These are phyloP conservation scores for Fagus crenata DNA, from an alignment of 306 rosid species.

Conservation along the genomic window DNA sequence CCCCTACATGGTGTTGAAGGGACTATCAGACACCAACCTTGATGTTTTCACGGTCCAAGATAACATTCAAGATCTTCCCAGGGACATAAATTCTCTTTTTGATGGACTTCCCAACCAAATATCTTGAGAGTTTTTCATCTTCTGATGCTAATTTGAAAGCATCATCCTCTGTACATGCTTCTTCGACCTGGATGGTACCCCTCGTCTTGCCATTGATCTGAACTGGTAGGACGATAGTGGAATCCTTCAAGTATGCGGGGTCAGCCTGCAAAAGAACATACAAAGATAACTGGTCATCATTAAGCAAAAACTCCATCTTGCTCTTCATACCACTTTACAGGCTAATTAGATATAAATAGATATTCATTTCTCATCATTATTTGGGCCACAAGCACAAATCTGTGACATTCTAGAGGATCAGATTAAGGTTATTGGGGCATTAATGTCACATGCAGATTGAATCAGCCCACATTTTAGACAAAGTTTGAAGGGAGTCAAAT, in stretches of 20 bases:
- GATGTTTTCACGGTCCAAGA: slow-evolving; percentile 64
- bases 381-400: not conserved
- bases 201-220: slow-evolving; percentile 96
- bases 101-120: slow-evolving; percentile 58
- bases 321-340: not conserved
- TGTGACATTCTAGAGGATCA: not conserved
- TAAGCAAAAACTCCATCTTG: not conserved
- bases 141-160: slow-evolving; percentile 63
- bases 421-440: no score
- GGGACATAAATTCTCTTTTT: slow-evolving; percentile 81
- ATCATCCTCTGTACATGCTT: slow-evolving; percentile 80
- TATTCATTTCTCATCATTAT: not conserved
- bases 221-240: slow-evolving; percentile 71
- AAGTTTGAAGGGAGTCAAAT: no score
- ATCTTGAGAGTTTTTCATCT: slow-evolving; percentile 82
- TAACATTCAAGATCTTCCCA: slow-evolving; percentile 82
- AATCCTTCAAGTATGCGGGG: slow-evolving; percentile 72
- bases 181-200: slow-evolving; percentile 85
- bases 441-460: no score
- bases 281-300: not conserved
- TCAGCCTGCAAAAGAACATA: slow-evolving; percentile 54
- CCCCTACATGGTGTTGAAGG: not conserved
- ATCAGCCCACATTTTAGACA: no score
- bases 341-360: not conserved
- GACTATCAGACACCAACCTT: slow-evolving; percentile 49